These are phyloP conservation scores for Amanita jacksonii DNA, from an alignment of 768 basidiomycete genomes.

Conservation along the genomic window DNA sequence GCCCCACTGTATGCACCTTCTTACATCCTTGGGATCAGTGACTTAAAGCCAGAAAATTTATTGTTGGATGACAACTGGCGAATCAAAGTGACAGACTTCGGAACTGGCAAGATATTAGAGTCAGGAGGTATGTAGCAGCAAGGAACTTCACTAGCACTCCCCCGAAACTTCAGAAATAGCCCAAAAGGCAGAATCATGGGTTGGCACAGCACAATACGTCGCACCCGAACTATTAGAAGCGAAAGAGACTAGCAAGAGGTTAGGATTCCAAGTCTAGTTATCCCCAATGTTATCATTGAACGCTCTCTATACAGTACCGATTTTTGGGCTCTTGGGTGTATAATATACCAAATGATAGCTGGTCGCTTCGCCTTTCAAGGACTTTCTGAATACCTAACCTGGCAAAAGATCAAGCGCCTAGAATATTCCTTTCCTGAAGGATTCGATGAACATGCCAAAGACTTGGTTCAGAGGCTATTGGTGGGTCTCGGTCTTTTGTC, in stretches of 20 bases:
- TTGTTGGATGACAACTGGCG: slow-evolving; percentile 81
- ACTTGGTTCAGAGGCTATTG: slow-evolving; percentile 69
- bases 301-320: slow-evolving; percentile 62
- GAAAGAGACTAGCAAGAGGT: slow-evolving; percentile 74
- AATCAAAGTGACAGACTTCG: slow-evolving; percentile 96
- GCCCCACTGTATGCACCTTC: slow-evolving; percentile 4
- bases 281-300: no score
- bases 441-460: slow-evolving; percentile 74
- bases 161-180: slow-evolving; percentile 25
- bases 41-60: slow-evolving; percentile 83
- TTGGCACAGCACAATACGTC: slow-evolving; percentile 87
- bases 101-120: slow-evolving; percentile 75
- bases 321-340: slow-evolving; percentile 92
- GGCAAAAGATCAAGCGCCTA: slow-evolving; percentile 85
- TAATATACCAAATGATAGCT: slow-evolving; percentile 87
- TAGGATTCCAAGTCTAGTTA: no score
- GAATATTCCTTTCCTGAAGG: slow-evolving; percentile 83
- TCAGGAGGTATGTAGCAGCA: slow-evolving; percentile 13
- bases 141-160: slow-evolving; percentile 25
- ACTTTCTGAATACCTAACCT: slow-evolving; percentile 86
- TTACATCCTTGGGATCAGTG: slow-evolving; percentile 28
- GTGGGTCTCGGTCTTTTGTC: slow-evolving; percentile 32
- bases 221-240: slow-evolving; percentile 75
- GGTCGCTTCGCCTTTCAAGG: slow-evolving; percentile 91
- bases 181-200: slow-evolving; percentile 57